phyloP scores from a whole-genome alignment of 345 rosid genomes.

The Raphanus raphanistrum region DNA sequence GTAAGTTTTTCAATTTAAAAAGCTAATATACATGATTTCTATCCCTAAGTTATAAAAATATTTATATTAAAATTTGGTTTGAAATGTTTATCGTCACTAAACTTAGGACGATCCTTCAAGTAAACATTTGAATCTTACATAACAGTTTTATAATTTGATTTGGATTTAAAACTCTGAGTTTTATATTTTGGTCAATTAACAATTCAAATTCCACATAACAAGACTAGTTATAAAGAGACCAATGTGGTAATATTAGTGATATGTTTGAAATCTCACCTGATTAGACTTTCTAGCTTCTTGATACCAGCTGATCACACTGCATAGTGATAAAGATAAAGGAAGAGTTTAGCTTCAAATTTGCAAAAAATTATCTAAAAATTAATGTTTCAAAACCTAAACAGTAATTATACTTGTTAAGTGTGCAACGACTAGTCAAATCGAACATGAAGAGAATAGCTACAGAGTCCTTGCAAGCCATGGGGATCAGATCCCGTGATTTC shows the following conservation, averaged over 20 bases:
- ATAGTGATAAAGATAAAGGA: slow-evolving; percentile 1
- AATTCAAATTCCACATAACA: not conserved
- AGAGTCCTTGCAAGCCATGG: slow-evolving; percentile 80
- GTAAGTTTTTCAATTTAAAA: no score
- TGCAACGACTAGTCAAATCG: slow-evolving; percentile 85
- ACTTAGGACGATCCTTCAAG: not conserved
- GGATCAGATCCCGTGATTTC: slow-evolving; percentile 50
- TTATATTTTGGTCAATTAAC: not conserved
- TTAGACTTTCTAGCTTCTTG: slow-evolving; percentile 76
- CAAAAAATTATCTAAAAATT: not conserved
- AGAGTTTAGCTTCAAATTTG: not conserved
- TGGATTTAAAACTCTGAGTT: not conserved
- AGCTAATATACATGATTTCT: not conserved
- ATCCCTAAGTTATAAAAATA: not conserved
- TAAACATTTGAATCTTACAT: not conserved
- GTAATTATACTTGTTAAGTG: slow-evolving; percentile 54
- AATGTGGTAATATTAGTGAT: not conserved
- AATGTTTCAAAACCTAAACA: not conserved
- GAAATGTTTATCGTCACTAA: not conserved
- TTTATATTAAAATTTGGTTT: not conserved
- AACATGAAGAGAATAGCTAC: slow-evolving; percentile 88
- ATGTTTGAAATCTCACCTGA: slow-evolving; percentile 46
- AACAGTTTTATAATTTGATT: not conserved
- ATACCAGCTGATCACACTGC: slow-evolving; percentile 79
- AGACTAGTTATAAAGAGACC: not conserved